Conservation (phyloP, 169 alveolate species). For the Eimeria maxima region DNA sequence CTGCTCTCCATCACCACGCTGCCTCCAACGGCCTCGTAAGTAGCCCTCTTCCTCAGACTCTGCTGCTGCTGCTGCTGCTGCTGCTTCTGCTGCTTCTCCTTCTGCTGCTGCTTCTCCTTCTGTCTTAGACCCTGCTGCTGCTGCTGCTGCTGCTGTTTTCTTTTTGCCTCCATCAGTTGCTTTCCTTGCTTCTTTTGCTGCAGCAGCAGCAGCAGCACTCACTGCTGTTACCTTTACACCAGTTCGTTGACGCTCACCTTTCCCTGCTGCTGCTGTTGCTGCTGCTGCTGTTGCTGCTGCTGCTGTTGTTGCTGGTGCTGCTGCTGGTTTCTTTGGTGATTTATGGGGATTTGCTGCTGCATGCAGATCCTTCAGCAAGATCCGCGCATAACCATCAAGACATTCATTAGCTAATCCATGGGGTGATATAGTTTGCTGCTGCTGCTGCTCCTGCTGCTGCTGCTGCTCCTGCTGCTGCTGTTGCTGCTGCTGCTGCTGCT, state of each 20-base stretch:
- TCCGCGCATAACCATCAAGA: neutral
- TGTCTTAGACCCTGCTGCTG: no score
- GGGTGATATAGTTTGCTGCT: neutral
- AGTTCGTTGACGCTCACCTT: neutral
- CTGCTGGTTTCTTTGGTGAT: neutral
- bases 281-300: conserved; percentile 2
- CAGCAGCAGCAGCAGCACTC: neutral
- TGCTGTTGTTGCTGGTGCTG: conserved; percentile 47
- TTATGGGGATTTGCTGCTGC: conserved; percentile 11
- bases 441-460: conserved; percentile 45
- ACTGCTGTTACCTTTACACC: neutral
- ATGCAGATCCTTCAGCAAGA: conserved; percentile 33
- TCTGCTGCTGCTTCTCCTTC: neutral
- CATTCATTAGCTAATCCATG: neutral
- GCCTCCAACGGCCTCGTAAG: conserved; percentile 28
- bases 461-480: conserved; percentile 52
- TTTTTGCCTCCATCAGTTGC: neutral
- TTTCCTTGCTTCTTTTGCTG: neutral
- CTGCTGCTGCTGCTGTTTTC: conserved; percentile 9
- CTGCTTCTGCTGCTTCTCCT: conserved; percentile 43
- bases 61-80: conserved; percentile 28
- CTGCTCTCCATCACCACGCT: neutral
- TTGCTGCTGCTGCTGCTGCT: neutral
- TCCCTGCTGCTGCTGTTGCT: neutral
- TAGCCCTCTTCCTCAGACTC: neutral